These are phyloP conservation scores for Diutina catenulata DNA, from an alignment of 1,139 yeast species.

Conservation along the genomic window DNA sequence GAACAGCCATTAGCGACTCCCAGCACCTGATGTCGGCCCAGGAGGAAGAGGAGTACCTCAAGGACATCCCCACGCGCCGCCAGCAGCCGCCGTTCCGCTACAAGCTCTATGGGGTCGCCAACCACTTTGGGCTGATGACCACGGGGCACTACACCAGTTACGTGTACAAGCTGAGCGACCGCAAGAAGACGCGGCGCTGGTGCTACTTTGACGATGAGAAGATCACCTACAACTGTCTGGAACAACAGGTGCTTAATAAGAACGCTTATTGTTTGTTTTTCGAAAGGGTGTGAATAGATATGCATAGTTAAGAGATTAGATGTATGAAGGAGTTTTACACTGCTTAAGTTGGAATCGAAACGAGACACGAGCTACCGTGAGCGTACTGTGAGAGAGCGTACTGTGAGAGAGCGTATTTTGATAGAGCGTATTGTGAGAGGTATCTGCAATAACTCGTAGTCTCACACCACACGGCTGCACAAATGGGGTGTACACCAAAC, in stretches of 20 bases:
- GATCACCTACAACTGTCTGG: constrained; percentile 30
- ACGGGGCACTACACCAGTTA: constrained; percentile 92
- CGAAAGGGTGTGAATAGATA: constrained; percentile 16
- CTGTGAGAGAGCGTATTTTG: no score
- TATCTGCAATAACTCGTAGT: no score
- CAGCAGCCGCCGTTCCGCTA: constrained; percentile 76
- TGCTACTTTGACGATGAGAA: constrained; percentile 67
- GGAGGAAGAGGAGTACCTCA: constrained; percentile 32
- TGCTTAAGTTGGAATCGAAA: no score
- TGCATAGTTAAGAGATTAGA: no score
- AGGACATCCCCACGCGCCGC: constrained; percentile 54
- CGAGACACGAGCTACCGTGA: no score
- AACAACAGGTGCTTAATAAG: constrained; percentile 36
- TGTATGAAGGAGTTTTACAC: no score
- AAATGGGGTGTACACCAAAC: no score
- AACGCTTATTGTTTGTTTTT: constrained; percentile 75
- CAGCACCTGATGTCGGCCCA: constrained; percentile 17
- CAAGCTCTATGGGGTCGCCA: constrained; percentile 75
- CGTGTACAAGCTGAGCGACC: constrained; percentile 44
- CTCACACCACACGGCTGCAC: no score
- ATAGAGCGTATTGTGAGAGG: no score
- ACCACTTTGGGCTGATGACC: constrained; percentile 68
- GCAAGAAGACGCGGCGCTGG: constrained; percentile 41
- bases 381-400: no score
- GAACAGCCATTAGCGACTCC: not conserved